phyloP scores from a whole-genome alignment of 2,329 filamentous ascomycete genomes.

The Fusarium stilboides region DNA sequence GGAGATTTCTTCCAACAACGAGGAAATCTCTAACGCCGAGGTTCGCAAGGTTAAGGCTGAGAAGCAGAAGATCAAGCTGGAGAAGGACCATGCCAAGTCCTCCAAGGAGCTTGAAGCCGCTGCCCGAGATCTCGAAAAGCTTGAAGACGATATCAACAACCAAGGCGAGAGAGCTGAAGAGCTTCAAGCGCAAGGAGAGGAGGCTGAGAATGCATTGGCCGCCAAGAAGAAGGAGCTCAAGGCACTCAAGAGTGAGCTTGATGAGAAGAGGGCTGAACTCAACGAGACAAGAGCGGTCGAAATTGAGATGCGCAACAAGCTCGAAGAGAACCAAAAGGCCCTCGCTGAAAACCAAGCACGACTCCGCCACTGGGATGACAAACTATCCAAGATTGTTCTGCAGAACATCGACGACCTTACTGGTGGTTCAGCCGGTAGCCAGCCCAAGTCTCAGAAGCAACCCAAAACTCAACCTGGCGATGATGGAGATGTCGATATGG shows the following conservation, averaged over 20 bases:
- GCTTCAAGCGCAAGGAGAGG: slow-evolving; percentile 80
- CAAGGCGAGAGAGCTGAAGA: slow-evolving; percentile 83
- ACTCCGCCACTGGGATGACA: slow-evolving; percentile 89
- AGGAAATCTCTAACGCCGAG: slow-evolving; percentile 88
- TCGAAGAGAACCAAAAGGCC: slow-evolving; percentile 95
- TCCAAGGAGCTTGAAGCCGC: slow-evolving; percentile 83
- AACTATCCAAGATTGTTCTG: slow-evolving; percentile 84
- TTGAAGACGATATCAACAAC: slow-evolving; percentile 83
- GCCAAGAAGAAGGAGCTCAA: slow-evolving; percentile 86
- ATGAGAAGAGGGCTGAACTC: slow-evolving; percentile 86
- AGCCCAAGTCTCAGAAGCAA: slow-evolving; percentile 48
- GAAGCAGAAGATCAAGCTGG: slow-evolving; percentile 89
- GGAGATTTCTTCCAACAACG: slow-evolving; percentile 83
- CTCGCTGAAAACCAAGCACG: slow-evolving; percentile 89
- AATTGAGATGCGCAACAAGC: slow-evolving; percentile 98
- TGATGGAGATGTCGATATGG: slow-evolving; percentile 55
- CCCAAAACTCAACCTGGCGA: slow-evolving; percentile 44
- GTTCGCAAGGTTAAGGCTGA: slow-evolving; percentile 93
- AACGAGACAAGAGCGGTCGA: slow-evolving; percentile 91
- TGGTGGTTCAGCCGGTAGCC: slow-evolving; percentile 54
- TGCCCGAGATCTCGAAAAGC: slow-evolving; percentile 79
- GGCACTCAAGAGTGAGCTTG: slow-evolving; percentile 85
- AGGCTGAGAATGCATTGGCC: slow-evolving; percentile 84
- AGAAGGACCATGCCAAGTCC: slow-evolving; percentile 85
- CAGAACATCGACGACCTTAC: slow-evolving; percentile 84